These are phyloP conservation scores for Arctostaphylos glauca DNA, from an alignment of 148 eudicot species.

Conservation along the genomic window DNA sequence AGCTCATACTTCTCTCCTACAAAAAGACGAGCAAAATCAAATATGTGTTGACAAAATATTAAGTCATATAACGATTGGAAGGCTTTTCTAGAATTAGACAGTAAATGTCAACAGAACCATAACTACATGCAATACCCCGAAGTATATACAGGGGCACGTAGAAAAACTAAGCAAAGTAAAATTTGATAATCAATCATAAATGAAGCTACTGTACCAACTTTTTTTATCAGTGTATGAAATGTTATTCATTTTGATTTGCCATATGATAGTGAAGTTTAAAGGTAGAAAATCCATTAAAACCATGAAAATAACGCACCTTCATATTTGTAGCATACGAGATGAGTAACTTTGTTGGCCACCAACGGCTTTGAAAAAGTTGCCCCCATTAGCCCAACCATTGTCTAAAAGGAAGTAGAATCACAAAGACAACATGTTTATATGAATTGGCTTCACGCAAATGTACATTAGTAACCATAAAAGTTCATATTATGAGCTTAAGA, in stretches of 20 bases:
- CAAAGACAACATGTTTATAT: background rate
- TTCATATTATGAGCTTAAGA: background rate
- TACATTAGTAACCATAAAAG: background rate
- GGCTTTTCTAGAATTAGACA: background rate
- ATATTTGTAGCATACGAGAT: slow-evolving; percentile 90
- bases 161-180: background rate
- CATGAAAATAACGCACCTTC: slow-evolving; percentile 43
- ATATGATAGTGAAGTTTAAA: background rate
- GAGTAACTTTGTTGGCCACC: slow-evolving; percentile 75
- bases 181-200: background rate
- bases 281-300: background rate
- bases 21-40: background rate
- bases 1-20: slow-evolving; percentile 90
- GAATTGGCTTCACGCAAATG: background rate
- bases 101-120: background rate
- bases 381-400: slow-evolving; percentile 76
- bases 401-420: slow-evolving; percentile 32
- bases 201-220: background rate
- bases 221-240: slow-evolving; percentile 3
- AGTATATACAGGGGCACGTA: background rate
- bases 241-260: background rate
- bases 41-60: background rate
- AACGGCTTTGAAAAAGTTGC: slow-evolving; percentile 82
- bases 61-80: background rate
- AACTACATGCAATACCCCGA: background rate